A percentile compares a stretch with the other conserved stretches of the same genome.
phyloP scores from a whole-genome alignment of 2,329 filamentous ascomycete species.

The Teratosphaeria gauchensis region DNA sequence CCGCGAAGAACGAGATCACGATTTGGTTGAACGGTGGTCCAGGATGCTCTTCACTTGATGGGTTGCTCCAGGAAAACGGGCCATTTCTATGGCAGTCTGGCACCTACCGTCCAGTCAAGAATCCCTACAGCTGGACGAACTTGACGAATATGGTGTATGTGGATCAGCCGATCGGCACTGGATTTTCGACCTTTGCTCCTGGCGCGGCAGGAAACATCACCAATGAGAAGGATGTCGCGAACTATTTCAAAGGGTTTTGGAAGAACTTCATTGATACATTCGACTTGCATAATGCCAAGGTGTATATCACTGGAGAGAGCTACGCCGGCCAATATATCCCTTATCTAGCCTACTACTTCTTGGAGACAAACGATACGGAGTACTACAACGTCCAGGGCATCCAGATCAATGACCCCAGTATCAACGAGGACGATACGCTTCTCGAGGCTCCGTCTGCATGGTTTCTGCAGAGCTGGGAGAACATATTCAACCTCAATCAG shows the following conservation, averaged over 20 bases:
- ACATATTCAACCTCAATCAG: slow-evolving; percentile 34
- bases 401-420: slow-evolving; percentile 29
- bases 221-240: slow-evolving; percentile 31
- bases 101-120: slow-evolving; percentile 21
- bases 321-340: slow-evolving; percentile 24
- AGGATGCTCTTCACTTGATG: slow-evolving; percentile 35
- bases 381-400: slow-evolving; percentile 25
- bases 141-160: slow-evolving; percentile 33
- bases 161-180: slow-evolving; percentile 29
- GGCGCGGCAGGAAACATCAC: slow-evolving; percentile 22
- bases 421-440: slow-evolving; percentile 39
- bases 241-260: slow-evolving; percentile 36
- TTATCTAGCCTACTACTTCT: slow-evolving; percentile 24
- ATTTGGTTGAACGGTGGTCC: slow-evolving; percentile 31
- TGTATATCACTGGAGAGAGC: slow-evolving; percentile 28
- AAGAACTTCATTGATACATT: slow-evolving; percentile 45
- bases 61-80: slow-evolving; percentile 38
- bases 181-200: slow-evolving; percentile 7
- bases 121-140: slow-evolving; percentile 33
- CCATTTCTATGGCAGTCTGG: slow-evolving; percentile 28
- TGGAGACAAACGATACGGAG: slow-evolving; percentile 17
- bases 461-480: slow-evolving; percentile 14
- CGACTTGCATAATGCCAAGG: slow-evolving; percentile 40
- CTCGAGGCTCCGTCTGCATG: slow-evolving; percentile 12
- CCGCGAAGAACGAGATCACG: slow-evolving; percentile 31